Percentiles rank a stretch among this genome's conserved stretches.
Conservation (phyloP, 345 rosid species). For the Arabis alpina region DNA sequence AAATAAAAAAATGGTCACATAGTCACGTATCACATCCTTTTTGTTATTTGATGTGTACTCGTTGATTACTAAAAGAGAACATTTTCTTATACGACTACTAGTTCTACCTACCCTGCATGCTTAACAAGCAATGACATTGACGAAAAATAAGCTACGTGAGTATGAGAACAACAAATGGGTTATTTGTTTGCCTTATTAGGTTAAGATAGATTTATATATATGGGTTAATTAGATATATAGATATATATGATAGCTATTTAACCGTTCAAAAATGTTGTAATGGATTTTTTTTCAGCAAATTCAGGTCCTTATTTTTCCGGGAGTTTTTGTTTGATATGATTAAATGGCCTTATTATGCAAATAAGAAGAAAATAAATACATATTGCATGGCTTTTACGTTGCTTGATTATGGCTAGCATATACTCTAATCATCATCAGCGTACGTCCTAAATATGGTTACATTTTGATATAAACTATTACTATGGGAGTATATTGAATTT, state of each 20-base stretch:
- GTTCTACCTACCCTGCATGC: constrained; percentile 5
- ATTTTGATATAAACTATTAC: background rate
- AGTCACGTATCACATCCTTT: too few relatives aligned
- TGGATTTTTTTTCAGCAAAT: background rate
- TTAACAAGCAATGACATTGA: constrained; percentile 4
- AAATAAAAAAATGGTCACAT: background rate
- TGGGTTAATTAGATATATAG: background rate
- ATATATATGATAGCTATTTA: background rate
- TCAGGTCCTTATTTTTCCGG: too few relatives aligned
- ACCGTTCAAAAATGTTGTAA: constrained; percentile 13
- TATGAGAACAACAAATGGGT: background rate
- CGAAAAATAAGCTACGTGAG: too few relatives aligned
- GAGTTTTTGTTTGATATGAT: too few relatives aligned
- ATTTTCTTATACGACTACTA: background rate
- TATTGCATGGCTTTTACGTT: background rate
- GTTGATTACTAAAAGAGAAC: background rate
- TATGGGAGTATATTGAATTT: too few relatives aligned
- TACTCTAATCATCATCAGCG: background rate
- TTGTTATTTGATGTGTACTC: background rate
- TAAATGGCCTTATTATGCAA: too few relatives aligned
- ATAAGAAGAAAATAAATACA: background rate
- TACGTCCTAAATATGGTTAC: background rate
- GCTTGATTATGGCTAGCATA: constrained; percentile 6
- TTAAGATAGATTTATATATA: background rate
- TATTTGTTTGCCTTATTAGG: background rate